Base-by-base conservation (phyloP, 805 yeast species). In the Candida gorgasii region DNA sequence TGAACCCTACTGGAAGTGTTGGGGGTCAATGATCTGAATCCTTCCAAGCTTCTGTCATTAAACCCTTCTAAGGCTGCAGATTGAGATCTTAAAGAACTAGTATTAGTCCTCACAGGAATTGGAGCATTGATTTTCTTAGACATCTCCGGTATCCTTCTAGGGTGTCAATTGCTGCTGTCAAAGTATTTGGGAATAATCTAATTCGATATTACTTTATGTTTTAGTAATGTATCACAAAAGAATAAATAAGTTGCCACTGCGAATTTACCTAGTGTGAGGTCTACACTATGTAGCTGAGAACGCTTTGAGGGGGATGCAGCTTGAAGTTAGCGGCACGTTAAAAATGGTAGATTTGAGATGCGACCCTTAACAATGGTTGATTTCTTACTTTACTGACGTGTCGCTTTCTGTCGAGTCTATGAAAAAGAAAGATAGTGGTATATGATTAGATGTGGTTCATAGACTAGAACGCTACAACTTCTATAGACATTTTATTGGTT, bases 1-100 rank as follows among this genome's bases (percentile, higher is more conserved):
- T 43, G 47, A 1, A 53, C 51, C 23, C 45, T 18, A 16, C 30
- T 45, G 13, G 56, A 42, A 9, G 58, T 53, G 14, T 45, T 49
- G 1, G 66, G 67, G 14, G 68, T 62, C 24, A 59, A 53, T 8
- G 64, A 51, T 19, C 59, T 44, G 14, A 55, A 50, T 8, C 48
- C 43, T 4, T 39, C 49, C 13, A 33, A 26, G 14, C 13, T 20
- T 8, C 36, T 20, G 12, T 39, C 22, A 9, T 17, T 13, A 24
- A 32, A 17, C 14, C 19, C 22, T 9, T 40, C 43, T 9, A 28
- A 9, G 8, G 29, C 16, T 11, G 29, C 16, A 8, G 43, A 26
- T 22, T 35, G 43, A 18, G 40, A 14, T 18, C 39, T 30, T 15
- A 29, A 22, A 34, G 27, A 11, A 14, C 2, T 26, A 13, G 19